Base-by-base conservation (phyloP, 2,329 filamentous ascomycete species). In the Ophiocordyceps camponoti-leonardi region DNA sequence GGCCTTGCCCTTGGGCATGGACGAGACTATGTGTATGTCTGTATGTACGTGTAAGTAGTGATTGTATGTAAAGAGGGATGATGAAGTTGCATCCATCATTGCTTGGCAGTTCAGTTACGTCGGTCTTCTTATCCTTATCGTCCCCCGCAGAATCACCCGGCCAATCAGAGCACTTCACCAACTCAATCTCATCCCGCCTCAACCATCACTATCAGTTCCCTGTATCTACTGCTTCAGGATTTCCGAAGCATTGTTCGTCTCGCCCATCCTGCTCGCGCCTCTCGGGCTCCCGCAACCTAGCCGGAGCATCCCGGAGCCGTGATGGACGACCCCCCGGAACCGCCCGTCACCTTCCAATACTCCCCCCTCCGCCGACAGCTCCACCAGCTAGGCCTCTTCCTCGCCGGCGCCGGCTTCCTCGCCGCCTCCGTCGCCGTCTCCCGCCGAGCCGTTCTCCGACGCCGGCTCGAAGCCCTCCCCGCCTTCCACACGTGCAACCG, bases 321-420 rank as follows among this genome's bases (percentile, higher is more conserved):
- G 13, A 33, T 33, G 31, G 16, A 18, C 35, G n/a, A n/a, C n/a
- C 35, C 13, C 35, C 35, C 35, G 10, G 44, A 18, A 18, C 35
- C 33, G 6, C 33, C 33, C 54, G 48, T 23, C 54, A 44, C 46
- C 49, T n/a, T 45, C 49, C 49, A 52, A 49, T 41, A 18, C 4
- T 7, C 35, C 7, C 35, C 35, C 10, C 18, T 39, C 35, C 35
- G 35, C n/a, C 35, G 35, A 4, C 35, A 39, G 35, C 35, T 39
- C 35, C 35, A 39, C n/a, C 81, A 87, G 60, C 62, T 86, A 14
- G 71, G 77, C 22, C 63, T 94, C 48, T 81, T 92, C 61, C 68
- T 81, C 53, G 78, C 80, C 49, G 90, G 90, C 40, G 72, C 83
- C 12, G 70, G 76, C 46, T 93, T 94, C 64, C 74, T 93, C 51